A percentile compares a stretch with the other conserved stretches of the same genome.
phyloP scores from a whole-genome alignment of 2,329 filamentous ascomycete species.

The Zymoseptoria tritici region DNA sequence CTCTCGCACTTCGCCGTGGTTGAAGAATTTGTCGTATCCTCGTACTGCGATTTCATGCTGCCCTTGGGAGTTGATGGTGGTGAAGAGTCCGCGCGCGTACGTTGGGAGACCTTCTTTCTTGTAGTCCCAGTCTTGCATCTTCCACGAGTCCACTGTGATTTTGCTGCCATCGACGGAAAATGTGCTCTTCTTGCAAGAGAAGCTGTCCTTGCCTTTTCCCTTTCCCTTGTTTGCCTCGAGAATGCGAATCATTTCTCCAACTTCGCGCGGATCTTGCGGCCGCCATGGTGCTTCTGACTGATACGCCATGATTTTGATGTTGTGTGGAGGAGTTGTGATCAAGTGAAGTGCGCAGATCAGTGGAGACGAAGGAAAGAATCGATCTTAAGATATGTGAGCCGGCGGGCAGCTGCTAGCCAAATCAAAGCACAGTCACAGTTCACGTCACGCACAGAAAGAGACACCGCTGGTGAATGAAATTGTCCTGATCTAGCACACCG shows the following conservation, averaged over 20 bases:
- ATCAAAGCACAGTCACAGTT: neutral
- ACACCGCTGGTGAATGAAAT: neutral
- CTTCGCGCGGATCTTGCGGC: constrained; percentile 61
- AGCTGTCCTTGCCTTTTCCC: constrained; percentile 45
- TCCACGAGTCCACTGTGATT: constrained; percentile 80
- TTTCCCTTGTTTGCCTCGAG: constrained; percentile 55
- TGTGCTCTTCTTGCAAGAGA: constrained; percentile 72
- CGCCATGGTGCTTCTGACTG: constrained; percentile 51
- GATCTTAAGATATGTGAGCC: neutral
- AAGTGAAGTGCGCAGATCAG: neutral
- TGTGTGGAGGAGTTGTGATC: neutral
- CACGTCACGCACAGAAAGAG: neutral
- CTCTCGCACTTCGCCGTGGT: constrained; percentile 69
- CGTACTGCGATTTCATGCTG: constrained; percentile 72
- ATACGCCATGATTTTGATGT: constrained; percentile 42
- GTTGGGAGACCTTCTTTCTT: constrained; percentile 79
- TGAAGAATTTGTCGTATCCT: constrained; percentile 99
- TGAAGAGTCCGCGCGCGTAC: constrained; percentile 90
- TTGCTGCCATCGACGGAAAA: constrained; percentile 62
- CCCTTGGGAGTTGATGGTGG: constrained; percentile 58
- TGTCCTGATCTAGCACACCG: neutral
- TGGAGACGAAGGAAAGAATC: neutral
- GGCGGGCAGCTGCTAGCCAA: neutral
- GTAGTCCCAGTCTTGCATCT: constrained; percentile 92
- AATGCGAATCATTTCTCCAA: constrained; percentile 56